These are phyloP conservation scores for Lecanoromycetidae sp. DNA, from an alignment of 2,329 filamentous ascomycete species.

Conservation along the genomic window DNA sequence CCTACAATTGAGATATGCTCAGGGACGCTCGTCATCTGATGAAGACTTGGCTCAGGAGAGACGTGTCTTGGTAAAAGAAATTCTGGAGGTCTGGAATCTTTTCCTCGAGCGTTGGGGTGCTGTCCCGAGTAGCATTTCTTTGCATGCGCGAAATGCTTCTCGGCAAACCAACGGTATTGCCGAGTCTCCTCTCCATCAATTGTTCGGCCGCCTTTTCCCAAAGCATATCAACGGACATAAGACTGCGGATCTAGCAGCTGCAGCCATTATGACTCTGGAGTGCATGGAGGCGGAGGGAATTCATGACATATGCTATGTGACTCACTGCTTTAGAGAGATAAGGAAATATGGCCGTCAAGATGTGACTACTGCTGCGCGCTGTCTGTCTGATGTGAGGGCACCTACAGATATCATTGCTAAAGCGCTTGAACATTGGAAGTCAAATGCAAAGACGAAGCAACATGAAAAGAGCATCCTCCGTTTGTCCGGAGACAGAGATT, in stretches of 20 bases:
- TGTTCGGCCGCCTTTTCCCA: neutral
- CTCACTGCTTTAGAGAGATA: neutral
- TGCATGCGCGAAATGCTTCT: no score
- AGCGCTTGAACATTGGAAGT: neutral
- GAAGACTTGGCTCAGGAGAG: neutral
- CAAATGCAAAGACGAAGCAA: neutral
- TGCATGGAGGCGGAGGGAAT: neutral
- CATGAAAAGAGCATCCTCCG: no score
- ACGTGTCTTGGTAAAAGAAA: neutral
- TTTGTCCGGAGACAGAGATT: no score
- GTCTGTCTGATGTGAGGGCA: neutral
- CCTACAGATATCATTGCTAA: neutral
- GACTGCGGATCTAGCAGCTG: neutral
- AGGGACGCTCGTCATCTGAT: neutral
- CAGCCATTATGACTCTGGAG: neutral
- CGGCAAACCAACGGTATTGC: no score
- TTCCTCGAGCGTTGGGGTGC: neutral
- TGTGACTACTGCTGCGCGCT: neutral
- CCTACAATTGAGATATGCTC: conserved; percentile 3
- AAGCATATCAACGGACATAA: neutral
- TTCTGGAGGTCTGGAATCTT: neutral
- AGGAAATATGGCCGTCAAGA: neutral
- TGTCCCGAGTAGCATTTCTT: neutral
- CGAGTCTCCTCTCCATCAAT: no score
- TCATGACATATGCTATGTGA: neutral